Evolutionary conservation across 2,329 filamentous ascomycete genomes (phyloP).

Genomic region (Tolypocladium amazonense): DNA sequence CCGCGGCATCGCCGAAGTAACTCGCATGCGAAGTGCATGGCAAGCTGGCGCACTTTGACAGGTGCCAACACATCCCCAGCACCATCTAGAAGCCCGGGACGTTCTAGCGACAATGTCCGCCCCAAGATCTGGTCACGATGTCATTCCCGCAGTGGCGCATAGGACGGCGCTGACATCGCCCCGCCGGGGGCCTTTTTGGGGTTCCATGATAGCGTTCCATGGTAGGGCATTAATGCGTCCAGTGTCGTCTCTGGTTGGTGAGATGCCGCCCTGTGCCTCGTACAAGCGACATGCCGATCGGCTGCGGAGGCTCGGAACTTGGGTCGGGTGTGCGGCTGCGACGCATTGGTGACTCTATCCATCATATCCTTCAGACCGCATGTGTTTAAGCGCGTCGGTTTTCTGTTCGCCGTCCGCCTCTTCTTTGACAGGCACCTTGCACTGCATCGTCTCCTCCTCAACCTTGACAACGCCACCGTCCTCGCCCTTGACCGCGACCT

Average conservation of each 20-base stretch:
- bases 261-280: background rate
- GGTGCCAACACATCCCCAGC: background rate
- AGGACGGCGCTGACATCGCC: background rate
- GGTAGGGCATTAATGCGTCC: constrained; percentile 1
- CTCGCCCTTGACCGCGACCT: constrained; percentile 11
- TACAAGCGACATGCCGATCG: background rate
- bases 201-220: background rate
- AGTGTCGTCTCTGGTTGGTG: background rate
- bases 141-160: background rate
- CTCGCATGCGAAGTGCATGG: background rate
- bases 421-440: constrained; percentile 1
- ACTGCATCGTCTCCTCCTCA: constrained; percentile 10
- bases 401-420: background rate
- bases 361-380: background rate
- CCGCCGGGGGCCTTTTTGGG: background rate
- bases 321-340: background rate
- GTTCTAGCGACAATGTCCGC: background rate
- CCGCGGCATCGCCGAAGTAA: background rate
- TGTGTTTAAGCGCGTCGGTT: background rate
- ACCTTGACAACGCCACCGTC: constrained; percentile 12
- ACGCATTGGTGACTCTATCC: background rate
- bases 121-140: background rate
- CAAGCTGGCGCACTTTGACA: background rate
- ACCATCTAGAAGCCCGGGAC: background rate
- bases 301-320: background rate